Evolutionary conservation across 352 stramenopile genomes (phyloP), one percentile per base, ranked within the genome.

Genomic region (Phytopythium mirpurense): DNA sequence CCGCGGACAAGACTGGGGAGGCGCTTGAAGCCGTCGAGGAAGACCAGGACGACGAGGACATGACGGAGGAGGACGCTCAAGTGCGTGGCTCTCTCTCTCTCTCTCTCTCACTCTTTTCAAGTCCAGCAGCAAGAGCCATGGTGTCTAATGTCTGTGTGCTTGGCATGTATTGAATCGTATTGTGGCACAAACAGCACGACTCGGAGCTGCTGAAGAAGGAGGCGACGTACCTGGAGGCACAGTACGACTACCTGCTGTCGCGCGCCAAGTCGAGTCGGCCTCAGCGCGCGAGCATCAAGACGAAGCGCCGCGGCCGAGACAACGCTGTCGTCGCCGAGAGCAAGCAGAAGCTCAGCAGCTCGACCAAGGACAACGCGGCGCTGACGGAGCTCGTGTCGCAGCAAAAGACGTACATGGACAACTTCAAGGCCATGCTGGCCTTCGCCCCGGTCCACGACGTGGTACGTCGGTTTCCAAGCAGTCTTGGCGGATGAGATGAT

Each of bases 381-480:
- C 49, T 90, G 40, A 79, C 67, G 12, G 67, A 90, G 4, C 57
- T 88, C 5, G 70, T 90, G 38, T 66, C 60, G 23, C 74, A 90
- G 59, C 76, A 90, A 57, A 71, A 84, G 40, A 68, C 81, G 18
- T 90, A 90, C 41, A 62, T 82, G 43, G 76, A 90, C 49, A 90
- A 90, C 57, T 83, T 90, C 35, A 80, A 82, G 63, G 79, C 79
- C 42, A 90, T 90, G 79, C 65, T 90, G 7, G 67, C 74, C 26
- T 82, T 90, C 41, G 79, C 79, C n/a, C 79, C 79, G 1, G 79
- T 90, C 32, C 85, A 78, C 54, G 79, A 88, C 48, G 71, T 84
- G 65, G 72, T 83, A 68, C 37, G 66, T 67, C 5, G 29, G n/a
- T n/a, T n/a, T 29, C 15, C 24, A 49, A 29, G 16, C 18, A 5